These are phyloP conservation scores for Syzygium syzygioides DNA, from an alignment of 441 rosid genomes.

Conservation along the genomic window DNA sequence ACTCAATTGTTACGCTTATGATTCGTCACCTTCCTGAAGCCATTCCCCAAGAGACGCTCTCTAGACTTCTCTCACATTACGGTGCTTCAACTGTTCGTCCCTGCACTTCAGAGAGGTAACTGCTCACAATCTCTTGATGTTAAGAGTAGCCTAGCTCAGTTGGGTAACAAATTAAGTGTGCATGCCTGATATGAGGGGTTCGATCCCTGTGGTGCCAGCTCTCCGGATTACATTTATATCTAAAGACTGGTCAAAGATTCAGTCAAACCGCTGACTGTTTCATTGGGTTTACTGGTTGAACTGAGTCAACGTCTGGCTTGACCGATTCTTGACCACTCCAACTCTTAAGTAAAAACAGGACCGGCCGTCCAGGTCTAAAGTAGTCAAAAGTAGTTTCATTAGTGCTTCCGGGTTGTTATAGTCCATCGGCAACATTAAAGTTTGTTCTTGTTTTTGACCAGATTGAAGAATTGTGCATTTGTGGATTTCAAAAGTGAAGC, in stretches of 20 bases:
- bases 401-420: not conserved
- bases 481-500: slow-evolving; percentile 77
- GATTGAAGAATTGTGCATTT: slow-evolving; percentile 81
- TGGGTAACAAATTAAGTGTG: not conserved
- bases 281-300: not conserved
- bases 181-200: not conserved
- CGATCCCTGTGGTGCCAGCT: not conserved
- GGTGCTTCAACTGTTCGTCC: slow-evolving; percentile 78
- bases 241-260: not conserved
- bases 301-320: not conserved
- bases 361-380: not conserved
- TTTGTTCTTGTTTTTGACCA: slow-evolving; percentile 11
- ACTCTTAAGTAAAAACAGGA: not conserved
- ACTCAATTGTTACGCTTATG: slow-evolving; percentile 37
- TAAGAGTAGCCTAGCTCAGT: not conserved
- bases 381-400: not conserved
- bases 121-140: not conserved
- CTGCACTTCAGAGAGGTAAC: slow-evolving; percentile 62
- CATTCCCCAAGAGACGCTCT: slow-evolving; percentile 65
- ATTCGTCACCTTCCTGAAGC: slow-evolving; percentile 83
- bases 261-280: not conserved
- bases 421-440: not conserved
- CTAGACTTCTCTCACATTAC: slow-evolving; percentile 72
- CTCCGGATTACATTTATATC: not conserved
- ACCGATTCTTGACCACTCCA: not conserved